Base-by-base conservation (phyloP, 345 rosid species). In the Noccaea bulbosa region DNA sequence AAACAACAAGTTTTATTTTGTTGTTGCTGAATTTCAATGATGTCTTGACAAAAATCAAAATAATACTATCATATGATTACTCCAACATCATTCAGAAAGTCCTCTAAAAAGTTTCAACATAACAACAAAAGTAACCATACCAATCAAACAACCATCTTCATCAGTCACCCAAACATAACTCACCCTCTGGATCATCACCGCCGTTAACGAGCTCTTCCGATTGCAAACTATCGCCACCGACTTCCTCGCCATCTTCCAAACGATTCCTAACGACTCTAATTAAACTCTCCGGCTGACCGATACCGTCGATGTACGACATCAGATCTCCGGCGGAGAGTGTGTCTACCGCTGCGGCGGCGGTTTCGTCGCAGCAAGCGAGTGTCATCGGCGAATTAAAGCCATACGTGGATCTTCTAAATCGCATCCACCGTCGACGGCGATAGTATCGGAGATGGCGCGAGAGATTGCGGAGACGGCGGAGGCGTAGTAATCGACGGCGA, bases 121-220 rank as follows among this genome's bases (percentile, higher is more conserved):
- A 50, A 80, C 79, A 58, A 77, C 72, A 72, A 94, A 94, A 11
- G 90, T 89, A 11, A 94, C 97, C 59, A 91, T 85, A 46, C 99
- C 99, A 46, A 85, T 81, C 77, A 94, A 80, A 72, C 88, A 82
- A 61, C 84, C 83, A 54, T 91, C 97, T 16, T 88, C 88, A 65
- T 94, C 95, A n/a, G 81, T 47, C 37, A 94, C 99, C 99, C 99
- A 94, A 46, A 89, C 93, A 40, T 94, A 86, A 17, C 84, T 94
- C 78, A 89, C 93, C 34, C 97, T 84, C 15, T 86, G 93, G 16
- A 94, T 82, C 99, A 94, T 89, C 55, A 91, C 96, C 1, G 99
- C 99, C 55, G 89, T 85, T 6, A 94, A 85, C n/a, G 99, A 88
- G 69, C 99, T 94, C 80, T 82, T 86, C 7, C 82, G 61, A 46